phyloP scores from a whole-genome alignment of 192 early-diverging fungal genomes.

The Coemansia nantahalensis region DNA sequence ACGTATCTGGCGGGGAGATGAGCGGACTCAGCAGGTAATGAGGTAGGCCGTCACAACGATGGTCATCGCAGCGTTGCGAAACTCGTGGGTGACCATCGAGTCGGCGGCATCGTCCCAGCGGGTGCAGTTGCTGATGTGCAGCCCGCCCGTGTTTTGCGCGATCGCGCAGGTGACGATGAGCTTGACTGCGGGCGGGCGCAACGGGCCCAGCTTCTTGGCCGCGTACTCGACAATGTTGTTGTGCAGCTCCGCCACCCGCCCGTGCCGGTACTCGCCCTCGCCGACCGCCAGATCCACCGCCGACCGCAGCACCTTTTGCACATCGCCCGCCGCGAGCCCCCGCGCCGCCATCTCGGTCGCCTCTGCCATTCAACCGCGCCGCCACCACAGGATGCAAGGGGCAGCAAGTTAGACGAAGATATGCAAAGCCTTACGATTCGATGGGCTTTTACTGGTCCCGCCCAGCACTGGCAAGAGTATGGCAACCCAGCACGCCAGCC shows the following conservation, averaged over 20 bases:
- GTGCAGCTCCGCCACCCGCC: conserved; percentile 20
- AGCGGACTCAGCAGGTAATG: conserved; percentile 10
- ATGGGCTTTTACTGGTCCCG: too few relatives aligned
- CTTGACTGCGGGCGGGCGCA: conserved; percentile 15
- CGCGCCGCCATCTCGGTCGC: too few relatives aligned
- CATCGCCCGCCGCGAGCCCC: conserved; percentile 11
- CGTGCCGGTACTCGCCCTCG: conserved; percentile 33
- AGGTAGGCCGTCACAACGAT: conserved; percentile 35
- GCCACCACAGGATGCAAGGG: too few relatives aligned
- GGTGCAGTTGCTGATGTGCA: conserved; percentile 29
- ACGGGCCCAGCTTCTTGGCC: conserved; percentile 27
- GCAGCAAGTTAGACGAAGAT: too few relatives aligned
- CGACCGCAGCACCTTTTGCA: conserved; percentile 30
- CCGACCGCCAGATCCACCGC: conserved; percentile 39
- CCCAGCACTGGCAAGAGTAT: too few relatives aligned
- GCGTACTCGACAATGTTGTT: conserved; percentile 44
- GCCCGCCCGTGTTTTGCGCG: conserved; percentile 40
- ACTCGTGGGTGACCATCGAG: conserved; percentile 20
- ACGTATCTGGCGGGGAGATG: too few relatives aligned
- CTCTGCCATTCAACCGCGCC: too few relatives aligned
- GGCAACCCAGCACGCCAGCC: neutral
- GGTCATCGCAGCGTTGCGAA: conserved; percentile 25
- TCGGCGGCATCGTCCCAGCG: conserved; percentile 33
- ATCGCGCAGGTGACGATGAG: conserved; percentile 37
- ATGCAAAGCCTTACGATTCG: too few relatives aligned